These are phyloP conservation scores for Ilyonectria mors-panacis DNA, from an alignment of 2,329 filamentous ascomycete species.

Conservation along the genomic window DNA sequence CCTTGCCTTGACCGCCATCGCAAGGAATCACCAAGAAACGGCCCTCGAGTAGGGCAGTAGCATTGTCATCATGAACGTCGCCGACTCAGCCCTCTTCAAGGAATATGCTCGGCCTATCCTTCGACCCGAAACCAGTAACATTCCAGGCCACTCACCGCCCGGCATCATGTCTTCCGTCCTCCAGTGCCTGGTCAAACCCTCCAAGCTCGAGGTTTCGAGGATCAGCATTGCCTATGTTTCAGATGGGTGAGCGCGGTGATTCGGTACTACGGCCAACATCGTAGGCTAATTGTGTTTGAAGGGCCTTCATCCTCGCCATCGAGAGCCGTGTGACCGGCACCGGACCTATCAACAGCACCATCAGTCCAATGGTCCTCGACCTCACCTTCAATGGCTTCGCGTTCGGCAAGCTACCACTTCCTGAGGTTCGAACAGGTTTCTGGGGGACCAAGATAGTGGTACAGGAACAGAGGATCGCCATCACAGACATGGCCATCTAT, in stretches of 20 bases:
- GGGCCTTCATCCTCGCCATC: slow-evolving; percentile 50
- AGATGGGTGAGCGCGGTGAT: slow-evolving; percentile 46
- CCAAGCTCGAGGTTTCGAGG: slow-evolving; percentile 47
- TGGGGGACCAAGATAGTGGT: slow-evolving; percentile 48
- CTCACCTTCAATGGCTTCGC: slow-evolving; percentile 48
- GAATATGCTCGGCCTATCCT: slow-evolving; percentile 42
- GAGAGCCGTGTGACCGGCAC: slow-evolving; percentile 50
- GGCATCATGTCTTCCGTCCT: slow-evolving; percentile 48
- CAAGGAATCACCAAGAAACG: background rate
- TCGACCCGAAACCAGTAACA: slow-evolving; percentile 8
- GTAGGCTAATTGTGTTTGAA: slow-evolving; percentile 30
- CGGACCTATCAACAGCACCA: slow-evolving; percentile 49
- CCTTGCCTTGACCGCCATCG: background rate
- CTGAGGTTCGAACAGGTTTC: slow-evolving; percentile 49
- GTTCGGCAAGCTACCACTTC: slow-evolving; percentile 51
- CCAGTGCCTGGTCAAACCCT: slow-evolving; percentile 48
- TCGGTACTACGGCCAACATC: background rate
- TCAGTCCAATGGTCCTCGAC: slow-evolving; percentile 49
- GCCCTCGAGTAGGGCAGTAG: background rate
- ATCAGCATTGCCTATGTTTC: slow-evolving; percentile 51
- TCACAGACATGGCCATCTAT: slow-evolving; percentile 49
- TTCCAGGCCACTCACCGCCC: slow-evolving; percentile 21
- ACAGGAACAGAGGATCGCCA: slow-evolving; percentile 47
- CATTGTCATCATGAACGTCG: slow-evolving; percentile 40
- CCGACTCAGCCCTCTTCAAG: slow-evolving; percentile 47